These are phyloP conservation scores for Pseudogymnoascus sp. DNA, from an alignment of 2,329 filamentous ascomycete species.

Conservation along the genomic window DNA sequence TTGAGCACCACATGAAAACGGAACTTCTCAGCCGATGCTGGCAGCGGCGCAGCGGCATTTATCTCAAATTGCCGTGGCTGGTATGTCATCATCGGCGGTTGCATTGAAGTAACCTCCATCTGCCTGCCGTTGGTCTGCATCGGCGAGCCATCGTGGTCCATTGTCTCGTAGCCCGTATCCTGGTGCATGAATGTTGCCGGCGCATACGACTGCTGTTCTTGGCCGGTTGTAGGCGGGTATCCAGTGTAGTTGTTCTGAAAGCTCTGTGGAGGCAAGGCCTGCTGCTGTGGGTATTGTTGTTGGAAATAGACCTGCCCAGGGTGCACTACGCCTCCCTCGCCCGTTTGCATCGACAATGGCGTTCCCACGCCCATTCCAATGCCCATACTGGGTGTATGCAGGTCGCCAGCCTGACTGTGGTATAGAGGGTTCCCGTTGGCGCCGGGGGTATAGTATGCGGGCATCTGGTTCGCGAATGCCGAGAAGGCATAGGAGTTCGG, in stretches of 20 bases:
- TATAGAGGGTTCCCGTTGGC: conserved; percentile 73
- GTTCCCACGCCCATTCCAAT: conserved; percentile 50
- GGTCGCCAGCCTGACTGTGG: conserved; percentile 73
- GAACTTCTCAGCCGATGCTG: conserved; percentile 59
- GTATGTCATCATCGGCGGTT: conserved; percentile 51
- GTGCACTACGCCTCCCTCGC: conserved; percentile 51
- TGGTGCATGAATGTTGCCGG: conserved; percentile 75
- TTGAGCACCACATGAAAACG: conserved; percentile 85
- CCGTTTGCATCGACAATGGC: conserved; percentile 68
- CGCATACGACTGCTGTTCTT: conserved; percentile 52
- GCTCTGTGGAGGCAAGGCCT: conserved; percentile 33
- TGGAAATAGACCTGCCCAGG: conserved; percentile 55
- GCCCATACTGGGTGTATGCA: conserved; percentile 78
- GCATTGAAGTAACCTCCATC: conserved; percentile 53
- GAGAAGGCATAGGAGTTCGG: conserved; percentile 74
- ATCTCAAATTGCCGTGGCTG: conserved; percentile 42
- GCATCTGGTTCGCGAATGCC: conserved; percentile 67
- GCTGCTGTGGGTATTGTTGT: conserved; percentile 60
- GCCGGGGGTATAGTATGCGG: conserved; percentile 82
- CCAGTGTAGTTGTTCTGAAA: conserved; percentile 12
- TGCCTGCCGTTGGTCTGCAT: conserved; percentile 49
- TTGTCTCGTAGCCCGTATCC: conserved; percentile 68
- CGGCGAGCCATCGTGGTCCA: conserved; percentile 66
- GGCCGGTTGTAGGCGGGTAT: background rate
- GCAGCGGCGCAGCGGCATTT: conserved; percentile 38